Conservation (phyloP, 805 yeast genomes). For the Danielia oregonensis region DNA sequence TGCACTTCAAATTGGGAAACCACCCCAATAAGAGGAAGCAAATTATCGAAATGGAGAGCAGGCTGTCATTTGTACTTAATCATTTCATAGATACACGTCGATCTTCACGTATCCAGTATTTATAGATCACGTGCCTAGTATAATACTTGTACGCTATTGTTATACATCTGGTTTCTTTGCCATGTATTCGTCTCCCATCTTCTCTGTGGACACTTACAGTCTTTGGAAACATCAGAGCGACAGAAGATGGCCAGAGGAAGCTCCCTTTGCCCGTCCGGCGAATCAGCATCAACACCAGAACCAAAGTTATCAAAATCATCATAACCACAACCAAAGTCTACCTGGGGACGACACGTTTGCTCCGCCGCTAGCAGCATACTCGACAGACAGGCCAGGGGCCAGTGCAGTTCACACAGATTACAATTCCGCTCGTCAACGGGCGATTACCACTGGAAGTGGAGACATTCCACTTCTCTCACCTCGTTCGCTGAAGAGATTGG, state of each 20-base stretch:
- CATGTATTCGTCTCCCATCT: conserved; percentile 5
- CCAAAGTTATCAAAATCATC: not conserved
- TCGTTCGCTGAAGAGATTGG: conserved; percentile 17
- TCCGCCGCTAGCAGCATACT: conserved; percentile 54
- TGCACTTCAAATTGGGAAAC: too few relatives aligned
- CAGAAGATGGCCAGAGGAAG: conserved; percentile 10
- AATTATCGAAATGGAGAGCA: too few relatives aligned
- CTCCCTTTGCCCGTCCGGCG: not conserved
- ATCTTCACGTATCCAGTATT: too few relatives aligned
- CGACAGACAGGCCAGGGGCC: conserved; percentile 38
- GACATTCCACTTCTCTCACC: conserved; percentile 17
- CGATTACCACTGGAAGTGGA: conserved; percentile 8
- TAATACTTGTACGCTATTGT: too few relatives aligned
- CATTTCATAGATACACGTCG: too few relatives aligned
- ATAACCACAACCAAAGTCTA: not conserved
- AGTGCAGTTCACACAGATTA: conserved; percentile 17
- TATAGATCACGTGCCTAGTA: too few relatives aligned
- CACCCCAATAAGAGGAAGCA: too few relatives aligned
- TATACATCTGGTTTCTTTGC: too few relatives aligned
- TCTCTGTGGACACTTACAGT: not conserved
- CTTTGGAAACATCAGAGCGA: conserved; percentile 9
- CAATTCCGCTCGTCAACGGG: conserved; percentile 17
- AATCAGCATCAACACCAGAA: too few relatives aligned
- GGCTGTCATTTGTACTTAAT: too few relatives aligned
- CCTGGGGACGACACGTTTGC: conserved; percentile 23